Conservation (phyloP, 2,329 filamentous ascomycete genomes). For the Fusarium bactridioides region DNA sequence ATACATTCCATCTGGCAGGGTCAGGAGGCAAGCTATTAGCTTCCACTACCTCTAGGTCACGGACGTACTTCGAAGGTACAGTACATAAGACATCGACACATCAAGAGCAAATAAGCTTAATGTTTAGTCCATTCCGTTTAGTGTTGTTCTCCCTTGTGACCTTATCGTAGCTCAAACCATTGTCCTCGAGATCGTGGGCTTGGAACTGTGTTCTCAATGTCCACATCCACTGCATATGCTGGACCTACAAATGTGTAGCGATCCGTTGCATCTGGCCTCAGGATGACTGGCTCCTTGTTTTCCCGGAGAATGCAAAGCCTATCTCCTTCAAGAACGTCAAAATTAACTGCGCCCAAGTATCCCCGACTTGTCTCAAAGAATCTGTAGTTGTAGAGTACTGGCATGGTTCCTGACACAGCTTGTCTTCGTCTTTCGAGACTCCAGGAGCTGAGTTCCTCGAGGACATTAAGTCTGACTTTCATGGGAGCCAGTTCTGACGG, state of each 20-base stretch:
- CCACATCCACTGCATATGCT: background rate
- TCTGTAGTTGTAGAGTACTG: background rate
- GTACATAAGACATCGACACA: background rate
- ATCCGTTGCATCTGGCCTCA: background rate
- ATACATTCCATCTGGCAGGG: background rate
- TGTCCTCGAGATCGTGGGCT: background rate
- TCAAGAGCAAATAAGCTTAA: background rate
- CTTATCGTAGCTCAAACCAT: conserved; percentile 1
- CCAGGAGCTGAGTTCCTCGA: background rate
- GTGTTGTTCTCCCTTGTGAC: background rate
- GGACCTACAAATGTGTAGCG: background rate
- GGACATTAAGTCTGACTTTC: background rate
- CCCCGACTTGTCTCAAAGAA: background rate
- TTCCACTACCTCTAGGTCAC: background rate
- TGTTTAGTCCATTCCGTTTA: background rate
- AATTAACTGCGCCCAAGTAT: background rate
- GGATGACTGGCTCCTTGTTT: background rate
- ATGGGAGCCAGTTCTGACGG: background rate
- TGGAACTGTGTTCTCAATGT: background rate
- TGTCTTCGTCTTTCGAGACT: background rate
- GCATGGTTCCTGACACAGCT: background rate
- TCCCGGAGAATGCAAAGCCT: background rate
- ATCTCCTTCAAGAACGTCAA: background rate
- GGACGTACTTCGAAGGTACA: background rate
- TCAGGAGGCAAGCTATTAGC: background rate